phyloP scores from a whole-genome alignment of 192 early-diverging fungal genomes.

The Gigaspora rosea region DNA sequence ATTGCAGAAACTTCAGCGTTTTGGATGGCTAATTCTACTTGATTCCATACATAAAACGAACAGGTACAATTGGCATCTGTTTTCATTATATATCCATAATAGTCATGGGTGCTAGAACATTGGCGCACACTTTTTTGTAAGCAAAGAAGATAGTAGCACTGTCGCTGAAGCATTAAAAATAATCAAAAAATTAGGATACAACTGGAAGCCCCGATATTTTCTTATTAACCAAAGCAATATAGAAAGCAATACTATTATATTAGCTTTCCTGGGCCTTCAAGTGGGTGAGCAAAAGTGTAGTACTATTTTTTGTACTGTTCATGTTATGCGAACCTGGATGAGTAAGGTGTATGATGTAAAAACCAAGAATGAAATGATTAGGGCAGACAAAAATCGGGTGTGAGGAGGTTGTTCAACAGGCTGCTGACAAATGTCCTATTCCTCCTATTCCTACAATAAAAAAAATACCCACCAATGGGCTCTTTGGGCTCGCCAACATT shows the following conservation, averaged over 20 bases:
- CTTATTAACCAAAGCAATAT: slow-evolving; percentile 21
- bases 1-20: slow-evolving; percentile 3
- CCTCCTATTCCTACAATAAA: not conserved
- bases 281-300: slow-evolving; percentile 24
- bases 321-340: slow-evolving; percentile 32
- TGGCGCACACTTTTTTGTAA: slow-evolving; percentile 35
- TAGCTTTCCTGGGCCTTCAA: slow-evolving; percentile 16
- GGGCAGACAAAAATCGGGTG: not conserved
- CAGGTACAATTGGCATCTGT: slow-evolving; percentile 28
- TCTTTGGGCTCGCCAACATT: slow-evolving; percentile 12
- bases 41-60: slow-evolving; percentile 32
- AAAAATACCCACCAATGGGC: not conserved
- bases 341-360: not conserved
- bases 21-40: slow-evolving; percentile 33
- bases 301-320: slow-evolving; percentile 25
- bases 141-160: not conserved
- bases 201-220: slow-evolving; percentile 28
- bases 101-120: slow-evolving; percentile 24
- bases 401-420: not conserved
- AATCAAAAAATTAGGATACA: slow-evolving; percentile 1
- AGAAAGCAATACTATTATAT: slow-evolving; percentile 13
- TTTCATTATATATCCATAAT: slow-evolving; percentile 32
- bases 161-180: slow-evolving; percentile 27
- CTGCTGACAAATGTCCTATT: slow-evolving; percentile 13
- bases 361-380: not conserved